Evolutionary conservation across 352 stramenopile genomes (phyloP).

Genomic region (Phytophthora crassamura): DNA sequence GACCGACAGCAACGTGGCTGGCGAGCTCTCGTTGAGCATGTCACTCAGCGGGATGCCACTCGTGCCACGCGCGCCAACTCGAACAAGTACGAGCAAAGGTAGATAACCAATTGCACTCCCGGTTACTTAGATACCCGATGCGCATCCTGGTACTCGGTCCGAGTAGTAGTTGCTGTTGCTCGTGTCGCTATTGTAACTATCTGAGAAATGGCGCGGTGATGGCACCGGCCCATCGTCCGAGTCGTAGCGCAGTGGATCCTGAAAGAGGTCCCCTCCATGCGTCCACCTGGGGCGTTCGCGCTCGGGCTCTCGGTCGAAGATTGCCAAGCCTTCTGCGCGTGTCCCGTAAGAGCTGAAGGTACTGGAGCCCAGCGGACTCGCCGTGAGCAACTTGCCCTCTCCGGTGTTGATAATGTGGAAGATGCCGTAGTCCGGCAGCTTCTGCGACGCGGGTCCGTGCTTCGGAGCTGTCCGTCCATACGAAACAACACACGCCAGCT

Average conservation of each 20-base stretch:
- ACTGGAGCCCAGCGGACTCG: conserved; percentile 63
- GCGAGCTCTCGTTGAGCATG: conserved; percentile 56
- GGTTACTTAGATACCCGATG: conserved; percentile 24
- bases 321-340: conserved; percentile 21
- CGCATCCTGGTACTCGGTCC: conserved; percentile 34
- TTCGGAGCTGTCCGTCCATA: conserved; percentile 55
- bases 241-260: conserved; percentile 85
- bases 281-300: conserved; percentile 73
- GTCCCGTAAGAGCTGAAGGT: conserved; percentile 66
- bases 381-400: conserved; percentile 60
- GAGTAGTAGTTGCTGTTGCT: conserved; percentile 54
- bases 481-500: not conserved
- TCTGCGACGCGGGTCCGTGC: conserved; percentile 60
- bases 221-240: conserved; percentile 76
- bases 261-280: conserved; percentile 82
- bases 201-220: conserved; percentile 63
- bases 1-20: conserved; percentile 8
- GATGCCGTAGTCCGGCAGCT: conserved; percentile 85
- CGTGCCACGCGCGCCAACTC: conserved; percentile 31
- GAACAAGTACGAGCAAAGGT: conserved; percentile 19
- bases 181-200: conserved; percentile 74
- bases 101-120: conserved; percentile 15
- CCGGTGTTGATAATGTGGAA: conserved; percentile 88
- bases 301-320: conserved; percentile 39
- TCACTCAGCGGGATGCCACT: conserved; percentile 60